Percentiles rank a stretch among this genome's conserved stretches.
These are phyloP conservation scores for Erysimum cheiranthoides DNA, from an alignment of 345 rosid genomes.

Conservation along the genomic window DNA sequence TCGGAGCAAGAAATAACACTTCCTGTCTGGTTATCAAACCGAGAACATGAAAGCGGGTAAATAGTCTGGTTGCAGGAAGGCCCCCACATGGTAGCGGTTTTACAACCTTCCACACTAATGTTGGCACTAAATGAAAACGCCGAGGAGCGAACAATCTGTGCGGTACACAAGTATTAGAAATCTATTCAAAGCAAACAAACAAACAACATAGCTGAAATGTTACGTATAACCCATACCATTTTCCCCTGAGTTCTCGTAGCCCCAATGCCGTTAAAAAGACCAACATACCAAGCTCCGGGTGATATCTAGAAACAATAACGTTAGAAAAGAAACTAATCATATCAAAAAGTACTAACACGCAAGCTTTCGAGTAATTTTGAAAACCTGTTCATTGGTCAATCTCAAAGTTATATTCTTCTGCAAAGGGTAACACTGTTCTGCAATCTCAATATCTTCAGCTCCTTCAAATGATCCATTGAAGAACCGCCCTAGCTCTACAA, in stretches of 20 bases:
- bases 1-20: conserved; percentile 69
- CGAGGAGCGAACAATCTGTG: conserved; percentile 79
- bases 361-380: background rate
- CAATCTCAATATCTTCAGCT: conserved; percentile 59
- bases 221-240: conserved; percentile 64
- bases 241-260: conserved; percentile 82
- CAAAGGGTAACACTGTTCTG: conserved; percentile 81
- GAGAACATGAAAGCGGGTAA: conserved; percentile 67
- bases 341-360: background rate
- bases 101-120: conserved; percentile 88
- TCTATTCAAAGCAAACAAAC: background rate
- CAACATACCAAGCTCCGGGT: conserved; percentile 87
- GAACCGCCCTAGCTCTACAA: conserved; percentile 51
- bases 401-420: conserved; percentile 69
- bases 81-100: conserved; percentile 74
- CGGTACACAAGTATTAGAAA: conserved; percentile 39
- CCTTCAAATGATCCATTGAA: conserved; percentile 64
- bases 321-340: conserved; percentile 5
- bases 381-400: conserved; percentile 89
- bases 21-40: conserved; percentile 51
- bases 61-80: conserved; percentile 86
- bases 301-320: conserved; percentile 63
- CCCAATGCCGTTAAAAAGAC: conserved; percentile 93
- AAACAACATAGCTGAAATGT: background rate
- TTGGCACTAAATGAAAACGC: conserved; percentile 80